phyloP scores from a whole-genome alignment of 805 yeast genomes.

The Hanseniaspora singularis region DNA sequence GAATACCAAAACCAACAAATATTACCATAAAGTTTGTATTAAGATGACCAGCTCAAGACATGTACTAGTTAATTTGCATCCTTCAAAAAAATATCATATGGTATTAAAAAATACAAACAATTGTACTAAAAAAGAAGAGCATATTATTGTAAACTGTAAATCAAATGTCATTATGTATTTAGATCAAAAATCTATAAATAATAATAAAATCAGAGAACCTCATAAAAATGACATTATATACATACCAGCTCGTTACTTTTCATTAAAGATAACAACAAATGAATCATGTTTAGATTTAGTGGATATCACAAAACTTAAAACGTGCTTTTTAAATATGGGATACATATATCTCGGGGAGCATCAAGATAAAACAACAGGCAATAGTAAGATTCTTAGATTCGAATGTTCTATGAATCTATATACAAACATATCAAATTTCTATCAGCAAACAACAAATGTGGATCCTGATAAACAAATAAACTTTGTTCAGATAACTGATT shows the following conservation, averaged over 20 bases:
- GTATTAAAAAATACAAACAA: background rate
- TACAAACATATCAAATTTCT: background rate
- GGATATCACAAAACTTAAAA: background rate
- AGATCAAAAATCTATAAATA: background rate
- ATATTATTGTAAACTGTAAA: background rate
- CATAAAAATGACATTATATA: background rate
- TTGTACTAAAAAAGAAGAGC: background rate
- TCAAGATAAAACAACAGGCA: too few relatives aligned
- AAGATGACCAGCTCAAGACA: background rate
- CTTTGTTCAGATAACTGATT: background rate
- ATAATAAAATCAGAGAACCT: background rate
- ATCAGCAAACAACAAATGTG: background rate
- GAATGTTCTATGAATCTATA: slow-evolving; percentile 3
- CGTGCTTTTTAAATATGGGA: background rate
- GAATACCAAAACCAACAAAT: too few relatives aligned
- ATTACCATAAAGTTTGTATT: too few relatives aligned
- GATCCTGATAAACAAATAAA: background rate
- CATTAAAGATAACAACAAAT: background rate
- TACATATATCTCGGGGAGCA: too few relatives aligned
- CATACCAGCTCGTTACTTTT: background rate
- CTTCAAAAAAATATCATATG: background rate
- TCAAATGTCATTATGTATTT: background rate
- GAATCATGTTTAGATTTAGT: background rate
- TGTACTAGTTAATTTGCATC: slow-evolving; percentile 1
- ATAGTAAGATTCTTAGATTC: background rate